Conservation (phyloP, 164 flowering plant species). For the Tetracentron sinense region DNA sequence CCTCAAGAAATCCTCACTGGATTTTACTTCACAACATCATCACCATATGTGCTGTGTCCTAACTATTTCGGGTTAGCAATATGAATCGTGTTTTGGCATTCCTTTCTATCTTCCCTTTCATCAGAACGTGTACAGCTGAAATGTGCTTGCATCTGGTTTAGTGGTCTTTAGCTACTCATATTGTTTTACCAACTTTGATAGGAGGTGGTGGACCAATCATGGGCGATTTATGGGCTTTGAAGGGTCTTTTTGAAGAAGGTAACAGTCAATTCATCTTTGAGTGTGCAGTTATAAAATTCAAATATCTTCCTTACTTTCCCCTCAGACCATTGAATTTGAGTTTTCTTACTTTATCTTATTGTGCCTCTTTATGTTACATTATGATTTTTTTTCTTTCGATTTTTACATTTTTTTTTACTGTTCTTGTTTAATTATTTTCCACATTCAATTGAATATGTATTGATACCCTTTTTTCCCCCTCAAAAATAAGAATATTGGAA, state of each 20-base stretch:
- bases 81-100: too few relatives aligned
- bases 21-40: too few relatives aligned
- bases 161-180: not conserved
- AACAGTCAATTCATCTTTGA: not conserved
- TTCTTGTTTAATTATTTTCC: not conserved
- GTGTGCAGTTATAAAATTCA: not conserved
- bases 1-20: too few relatives aligned
- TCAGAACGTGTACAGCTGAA: not conserved
- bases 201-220: constrained; percentile 97
- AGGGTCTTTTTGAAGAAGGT: constrained; percentile 96
- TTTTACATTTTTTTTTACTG: not conserved
- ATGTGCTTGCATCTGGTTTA: not conserved
- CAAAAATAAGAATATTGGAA: not conserved
- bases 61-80: too few relatives aligned
- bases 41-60: too few relatives aligned
- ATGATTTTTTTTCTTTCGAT: not conserved
- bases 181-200: constrained; percentile 24
- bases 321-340: too few relatives aligned
- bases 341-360: not conserved
- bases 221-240: constrained; percentile 99
- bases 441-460: too few relatives aligned
- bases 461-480: not conserved
- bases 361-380: not conserved
- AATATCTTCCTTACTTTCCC: not conserved
- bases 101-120: not conserved